These are phyloP conservation scores for Nannochloris sp. DNA, from an alignment of 139 green algal species.

Conservation along the genomic window DNA sequence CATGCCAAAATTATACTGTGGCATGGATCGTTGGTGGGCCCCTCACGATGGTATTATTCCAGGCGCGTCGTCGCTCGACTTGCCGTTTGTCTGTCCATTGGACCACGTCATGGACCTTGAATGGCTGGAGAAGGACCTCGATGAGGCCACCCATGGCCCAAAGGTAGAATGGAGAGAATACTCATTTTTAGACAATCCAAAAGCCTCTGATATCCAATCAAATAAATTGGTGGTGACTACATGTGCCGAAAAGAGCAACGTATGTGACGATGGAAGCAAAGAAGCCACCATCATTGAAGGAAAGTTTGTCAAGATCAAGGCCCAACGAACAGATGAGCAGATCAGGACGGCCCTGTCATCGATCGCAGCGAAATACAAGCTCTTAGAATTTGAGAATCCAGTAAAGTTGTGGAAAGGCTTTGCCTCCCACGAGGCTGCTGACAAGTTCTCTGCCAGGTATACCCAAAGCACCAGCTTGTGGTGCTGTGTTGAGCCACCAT, in stretches of 20 bases:
- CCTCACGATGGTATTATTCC: conserved; percentile 77
- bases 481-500: conserved; percentile 66
- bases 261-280: conserved; percentile 3
- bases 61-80: conserved; percentile 47
- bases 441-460: conserved; percentile 45
- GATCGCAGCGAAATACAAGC: neutral
- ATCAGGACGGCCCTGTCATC: neutral
- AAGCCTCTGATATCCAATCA: conserved; percentile 1
- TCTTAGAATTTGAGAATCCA: conserved; percentile 2
- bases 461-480: conserved; percentile 53
- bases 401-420: conserved; percentile 27
- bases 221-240: neutral
- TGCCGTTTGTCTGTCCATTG: conserved; percentile 75
- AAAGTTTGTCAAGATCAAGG: neutral
- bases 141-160: neutral
- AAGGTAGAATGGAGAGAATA: conserved; percentile 18
- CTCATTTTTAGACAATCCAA: conserved; percentile 23
- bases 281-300: neutral
- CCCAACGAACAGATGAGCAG: neutral
- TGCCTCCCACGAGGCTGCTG: conserved; percentile 27
- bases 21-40: conserved; percentile 80
- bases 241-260: neutral
- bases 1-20: conserved; percentile 70
- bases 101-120: conserved; percentile 90
- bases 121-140: neutral